Evolutionary conservation across 495 filamentous ascomycete species (phyloP), one percentile per base, ranked within the genome.

Genomic region (Tuber brumale): DNA sequence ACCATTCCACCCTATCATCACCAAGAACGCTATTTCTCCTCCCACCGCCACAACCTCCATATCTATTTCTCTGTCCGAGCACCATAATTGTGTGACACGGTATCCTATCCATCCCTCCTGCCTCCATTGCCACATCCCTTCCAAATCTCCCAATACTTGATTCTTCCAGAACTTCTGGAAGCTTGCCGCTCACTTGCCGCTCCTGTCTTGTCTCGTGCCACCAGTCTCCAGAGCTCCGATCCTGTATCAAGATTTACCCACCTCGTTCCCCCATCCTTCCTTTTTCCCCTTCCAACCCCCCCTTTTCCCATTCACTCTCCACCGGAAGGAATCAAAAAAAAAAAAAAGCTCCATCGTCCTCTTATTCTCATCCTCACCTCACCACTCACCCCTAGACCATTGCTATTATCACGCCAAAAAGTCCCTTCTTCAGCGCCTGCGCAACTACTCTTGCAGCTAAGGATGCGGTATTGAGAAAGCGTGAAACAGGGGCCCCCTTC

Each of bases 131-230:
- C 57, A 66, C 57, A 66, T 35, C 51, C 51, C 51, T 31, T 61
- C 51, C 51, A 61, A 61, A 61, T 61, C n/a, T 3, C 3, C 57
- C 27, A 35, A 66, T 66, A 66, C 57, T 8, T 19, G 57, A 78
- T 80, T 71, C 78, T 80, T 80, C 78, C 78, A 80, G 78, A 80
- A 80, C 78, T 80, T 80, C 78, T 76, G 70, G 78, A 80, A 80
- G 78, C 77, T 69, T 39, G 46, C 35, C 66, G 71, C 66, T 79
- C 77, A 71, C 57, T 70, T 78, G 76, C 69, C 69, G 71, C 78
- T 79, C 78, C 73, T 74, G 70, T 69, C 70, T 46, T 80, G 78
- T 79, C 70, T 79, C 74, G 78, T 80, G 77, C 78, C 73, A 80
- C 78, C 73, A 73, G 71, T 73, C 69, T 74, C 57, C 31, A 66